These are phyloP conservation scores for Aspergillus spinulosporus DNA, from an alignment of 2,329 filamentous ascomycete genomes.

Conservation along the genomic window DNA sequence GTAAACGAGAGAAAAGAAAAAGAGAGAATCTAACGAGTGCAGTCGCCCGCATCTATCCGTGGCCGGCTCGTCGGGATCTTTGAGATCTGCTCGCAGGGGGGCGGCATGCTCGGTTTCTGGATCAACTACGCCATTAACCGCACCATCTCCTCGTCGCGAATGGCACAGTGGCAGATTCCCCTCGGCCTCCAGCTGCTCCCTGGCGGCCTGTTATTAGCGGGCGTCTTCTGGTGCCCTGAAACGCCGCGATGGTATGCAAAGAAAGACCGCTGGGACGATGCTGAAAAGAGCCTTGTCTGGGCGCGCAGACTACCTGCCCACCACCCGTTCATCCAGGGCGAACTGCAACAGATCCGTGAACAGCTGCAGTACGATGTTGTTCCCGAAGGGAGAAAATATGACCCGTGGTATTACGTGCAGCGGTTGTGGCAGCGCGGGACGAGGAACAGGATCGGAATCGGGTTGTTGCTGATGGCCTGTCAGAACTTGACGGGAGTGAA, in stretches of 20 bases:
- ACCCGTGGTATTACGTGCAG: slow-evolving; percentile 5
- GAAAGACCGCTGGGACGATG: slow-evolving; percentile 64
- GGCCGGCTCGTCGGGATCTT: slow-evolving; percentile 61
- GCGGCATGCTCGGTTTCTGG: slow-evolving; percentile 48
- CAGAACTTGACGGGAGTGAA: slow-evolving; percentile 5
- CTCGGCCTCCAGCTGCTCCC: slow-evolving; percentile 54
- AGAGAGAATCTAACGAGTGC: slow-evolving; percentile 39
- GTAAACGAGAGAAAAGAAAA: too few relatives aligned
- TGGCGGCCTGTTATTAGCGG: slow-evolving; percentile 57
- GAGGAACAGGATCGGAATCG: slow-evolving; percentile 11
- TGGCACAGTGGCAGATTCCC: slow-evolving; percentile 59
- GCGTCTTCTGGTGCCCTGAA: slow-evolving; percentile 62
- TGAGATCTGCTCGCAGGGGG: slow-evolving; percentile 54
- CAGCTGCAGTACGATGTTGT: not conserved
- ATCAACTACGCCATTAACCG: slow-evolving; percentile 52
- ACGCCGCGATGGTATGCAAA: slow-evolving; percentile 66
- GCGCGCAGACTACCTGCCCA: slow-evolving; percentile 55
- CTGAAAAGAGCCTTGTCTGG: slow-evolving; percentile 53
- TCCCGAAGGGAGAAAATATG: not conserved
- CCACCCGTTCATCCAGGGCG: slow-evolving; percentile 51
- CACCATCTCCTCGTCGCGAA: slow-evolving; percentile 34
- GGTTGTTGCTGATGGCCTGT: slow-evolving; percentile 11
- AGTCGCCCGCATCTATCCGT: slow-evolving; percentile 56
- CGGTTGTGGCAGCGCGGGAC: slow-evolving; percentile 7
- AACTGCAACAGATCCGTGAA: slow-evolving; percentile 8